phyloP scores from a whole-genome alignment of 2,329 filamentous ascomycete genomes.

The Aspergillus hiratsukae region DNA sequence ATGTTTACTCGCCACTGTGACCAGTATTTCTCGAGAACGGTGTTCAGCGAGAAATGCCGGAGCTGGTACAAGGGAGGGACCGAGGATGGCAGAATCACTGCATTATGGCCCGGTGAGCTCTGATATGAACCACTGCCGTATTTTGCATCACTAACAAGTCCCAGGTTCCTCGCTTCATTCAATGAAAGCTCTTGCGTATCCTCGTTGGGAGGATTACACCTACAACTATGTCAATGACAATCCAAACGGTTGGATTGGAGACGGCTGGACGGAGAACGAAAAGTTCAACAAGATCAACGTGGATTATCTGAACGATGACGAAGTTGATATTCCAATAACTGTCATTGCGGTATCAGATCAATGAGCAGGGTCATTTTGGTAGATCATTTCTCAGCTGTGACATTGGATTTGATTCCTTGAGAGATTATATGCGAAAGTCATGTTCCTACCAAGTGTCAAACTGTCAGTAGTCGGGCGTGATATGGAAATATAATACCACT shows the following conservation, averaged over 20 bases:
- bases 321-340: conserved; percentile 28
- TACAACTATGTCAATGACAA: conserved; percentile 35
- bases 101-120: conserved; percentile 32
- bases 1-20: conserved; percentile 30
- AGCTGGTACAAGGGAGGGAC: conserved; percentile 38
- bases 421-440: too few species aligned
- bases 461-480: too few species aligned
- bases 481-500: too few species aligned
- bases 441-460: too few species aligned
- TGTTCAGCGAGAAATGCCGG: conserved; percentile 32
- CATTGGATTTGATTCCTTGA: too few species aligned
- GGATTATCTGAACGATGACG: conserved; percentile 34
- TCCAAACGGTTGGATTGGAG: conserved; percentile 28
- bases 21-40: conserved; percentile 31
- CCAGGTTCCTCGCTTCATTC: conserved; percentile 35
- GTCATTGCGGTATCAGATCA: conserved; percentile 2
- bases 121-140: neutral
- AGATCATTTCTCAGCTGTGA: too few species aligned
- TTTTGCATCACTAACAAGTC: neutral
- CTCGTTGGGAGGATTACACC: conserved; percentile 38
- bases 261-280: conserved; percentile 33
- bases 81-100: conserved; percentile 27
- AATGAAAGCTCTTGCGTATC: conserved; percentile 30
- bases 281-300: conserved; percentile 28
- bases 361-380: neutral